Percentiles rank a stretch among this genome's conserved stretches.
Conservation (phyloP, 2,329 filamentous ascomycete species). For the Penicillium sp. region DNA sequence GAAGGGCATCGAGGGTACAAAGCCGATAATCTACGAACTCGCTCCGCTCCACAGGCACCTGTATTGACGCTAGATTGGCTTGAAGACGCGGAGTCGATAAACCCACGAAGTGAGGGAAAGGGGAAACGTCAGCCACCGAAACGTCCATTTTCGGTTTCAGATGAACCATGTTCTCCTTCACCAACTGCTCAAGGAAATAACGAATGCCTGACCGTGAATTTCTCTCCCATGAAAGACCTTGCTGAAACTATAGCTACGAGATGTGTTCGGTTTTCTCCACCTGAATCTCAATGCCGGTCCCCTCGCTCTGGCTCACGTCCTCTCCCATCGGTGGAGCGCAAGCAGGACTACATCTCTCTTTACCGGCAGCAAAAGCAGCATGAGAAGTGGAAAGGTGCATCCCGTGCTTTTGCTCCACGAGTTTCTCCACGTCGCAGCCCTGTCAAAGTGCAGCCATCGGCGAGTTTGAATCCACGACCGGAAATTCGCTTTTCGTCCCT, state of each 20-base stretch:
- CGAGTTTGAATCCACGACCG: neutral
- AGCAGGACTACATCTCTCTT: constrained; percentile 11
- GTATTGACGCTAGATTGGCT: constrained; percentile 14
- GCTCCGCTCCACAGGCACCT: constrained; percentile 3
- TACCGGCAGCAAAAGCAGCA: constrained; percentile 16
- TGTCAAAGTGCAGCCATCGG: neutral
- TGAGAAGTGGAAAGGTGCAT: constrained; percentile 16
- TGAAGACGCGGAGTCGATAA: constrained; percentile 1
- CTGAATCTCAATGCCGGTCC: neutral
- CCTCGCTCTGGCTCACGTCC: neutral
- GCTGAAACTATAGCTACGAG: neutral
- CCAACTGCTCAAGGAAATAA: neutral
- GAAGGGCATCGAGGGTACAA: neutral
- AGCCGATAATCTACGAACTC: constrained; percentile 5
- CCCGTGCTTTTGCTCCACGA: constrained; percentile 5
- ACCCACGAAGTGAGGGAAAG: neutral
- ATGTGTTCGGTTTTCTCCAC: constrained; percentile 16
- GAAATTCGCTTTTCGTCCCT: constrained; percentile 4
- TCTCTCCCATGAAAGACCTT: neutral
- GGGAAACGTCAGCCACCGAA: neutral
- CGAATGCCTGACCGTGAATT: neutral
- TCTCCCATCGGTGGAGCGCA: constrained; percentile 15
- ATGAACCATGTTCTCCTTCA: constrained; percentile 1
- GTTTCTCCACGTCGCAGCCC: constrained; percentile 12
- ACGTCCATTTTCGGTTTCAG: constrained; percentile 10